phyloP scores from a whole-genome alignment of 139 green algal genomes.

The Gonium pectorale region DNA sequence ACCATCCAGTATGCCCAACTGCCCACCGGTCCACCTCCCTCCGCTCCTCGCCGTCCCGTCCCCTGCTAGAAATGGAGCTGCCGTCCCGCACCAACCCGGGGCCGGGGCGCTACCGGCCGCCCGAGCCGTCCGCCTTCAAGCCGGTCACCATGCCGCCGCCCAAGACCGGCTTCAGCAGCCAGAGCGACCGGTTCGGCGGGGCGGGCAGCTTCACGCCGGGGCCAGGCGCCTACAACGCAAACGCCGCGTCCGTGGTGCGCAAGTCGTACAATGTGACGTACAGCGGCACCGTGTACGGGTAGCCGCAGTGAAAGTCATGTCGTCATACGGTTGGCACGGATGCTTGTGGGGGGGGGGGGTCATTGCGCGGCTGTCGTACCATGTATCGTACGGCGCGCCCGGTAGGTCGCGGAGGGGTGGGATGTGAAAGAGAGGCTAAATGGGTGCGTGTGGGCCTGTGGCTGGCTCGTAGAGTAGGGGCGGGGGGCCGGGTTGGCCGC shows the following conservation, averaged over 20 bases:
- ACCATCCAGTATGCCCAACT: not conserved
- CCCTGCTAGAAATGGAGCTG: slow-evolving; percentile 14
- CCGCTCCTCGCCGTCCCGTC: not conserved
- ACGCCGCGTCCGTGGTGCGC: not conserved
- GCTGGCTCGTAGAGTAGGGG: too few relatives aligned
- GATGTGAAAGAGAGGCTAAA: too few relatives aligned
- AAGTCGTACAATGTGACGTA: slow-evolving; percentile 35
- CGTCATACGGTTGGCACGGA: too few relatives aligned
- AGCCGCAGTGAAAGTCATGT: too few relatives aligned
- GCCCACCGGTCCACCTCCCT: not conserved
- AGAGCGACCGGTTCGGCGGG: slow-evolving; percentile 5
- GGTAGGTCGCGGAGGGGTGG: too few relatives aligned
- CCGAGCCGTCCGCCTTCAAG: not conserved
- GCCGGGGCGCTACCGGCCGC: slow-evolving; percentile 12
- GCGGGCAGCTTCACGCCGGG: not conserved
- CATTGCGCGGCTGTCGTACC: too few relatives aligned
- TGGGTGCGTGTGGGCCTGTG: too few relatives aligned
- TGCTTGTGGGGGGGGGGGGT: too few relatives aligned
- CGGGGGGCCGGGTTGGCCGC: too few relatives aligned
- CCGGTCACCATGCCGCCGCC: slow-evolving; percentile 7
- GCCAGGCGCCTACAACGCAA: not conserved
- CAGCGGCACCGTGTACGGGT: not conserved
- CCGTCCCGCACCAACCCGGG: not conserved
- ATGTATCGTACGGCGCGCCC: too few relatives aligned
- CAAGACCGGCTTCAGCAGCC: slow-evolving; percentile 16